phyloP scores from a whole-genome alignment of 2,329 filamentous ascomycete species.

The Aspergillus puulaauensis region DNA sequence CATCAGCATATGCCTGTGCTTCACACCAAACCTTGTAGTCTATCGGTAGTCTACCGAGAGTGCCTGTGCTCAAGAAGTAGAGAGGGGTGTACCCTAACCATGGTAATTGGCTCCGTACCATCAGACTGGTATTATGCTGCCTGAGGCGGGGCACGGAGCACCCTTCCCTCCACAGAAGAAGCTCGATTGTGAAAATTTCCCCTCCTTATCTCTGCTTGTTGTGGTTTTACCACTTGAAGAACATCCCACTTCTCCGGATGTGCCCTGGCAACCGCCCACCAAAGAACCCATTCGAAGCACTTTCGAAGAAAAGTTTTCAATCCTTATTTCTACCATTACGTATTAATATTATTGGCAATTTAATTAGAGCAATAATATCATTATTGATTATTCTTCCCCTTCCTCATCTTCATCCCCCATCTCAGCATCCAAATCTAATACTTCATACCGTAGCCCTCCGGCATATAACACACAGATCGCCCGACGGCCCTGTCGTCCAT shows the following conservation, averaged over 20 bases:
- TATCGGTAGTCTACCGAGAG: neutral
- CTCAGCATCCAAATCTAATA: conserved; percentile 56
- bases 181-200: conserved; percentile 9
- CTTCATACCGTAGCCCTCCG: conserved; percentile 53
- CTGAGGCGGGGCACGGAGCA: neutral
- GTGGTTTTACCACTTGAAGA: conserved; percentile 37
- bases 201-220: conserved; percentile 31
- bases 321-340: neutral
- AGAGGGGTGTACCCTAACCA: neutral
- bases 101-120: neutral
- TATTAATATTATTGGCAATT: neutral
- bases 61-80: neutral
- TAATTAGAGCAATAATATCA: neutral
- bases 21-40: neutral
- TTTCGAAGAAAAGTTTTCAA: neutral
- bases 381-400: conserved; percentile 18
- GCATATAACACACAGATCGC: conserved; percentile 57
- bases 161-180: neutral
- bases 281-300: conserved; percentile 4
- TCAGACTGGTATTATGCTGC: neutral
- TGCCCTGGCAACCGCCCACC: conserved; percentile 31
- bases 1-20: too few species aligned
- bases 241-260: conserved; percentile 19
- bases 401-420: conserved; percentile 30
- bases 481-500: conserved; percentile 54